A percentile compares a stretch with the other conserved stretches of the same genome.
phyloP scores from a whole-genome alignment of 2,329 filamentous ascomycete genomes.

The Aaosphaeria arxii region DNA sequence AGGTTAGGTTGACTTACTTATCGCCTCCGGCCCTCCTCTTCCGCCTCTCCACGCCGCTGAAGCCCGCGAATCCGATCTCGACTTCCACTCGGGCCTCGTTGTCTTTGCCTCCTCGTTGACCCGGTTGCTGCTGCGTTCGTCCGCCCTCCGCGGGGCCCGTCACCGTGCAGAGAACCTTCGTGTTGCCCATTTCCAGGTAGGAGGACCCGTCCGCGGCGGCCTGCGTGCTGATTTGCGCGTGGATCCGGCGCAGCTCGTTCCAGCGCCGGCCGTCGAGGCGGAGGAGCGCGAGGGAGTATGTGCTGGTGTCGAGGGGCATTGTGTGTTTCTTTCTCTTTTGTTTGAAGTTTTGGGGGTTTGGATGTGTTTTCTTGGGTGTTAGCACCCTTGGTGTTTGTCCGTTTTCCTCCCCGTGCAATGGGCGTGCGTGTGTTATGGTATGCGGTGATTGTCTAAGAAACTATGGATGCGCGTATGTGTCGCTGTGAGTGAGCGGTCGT shows the following conservation, averaged over 20 bases:
- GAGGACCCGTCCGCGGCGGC: conserved; percentile 88
- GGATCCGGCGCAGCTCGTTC: conserved; percentile 91
- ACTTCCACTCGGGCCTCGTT: conserved; percentile 69
- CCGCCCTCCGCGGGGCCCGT: conserved; percentile 76
- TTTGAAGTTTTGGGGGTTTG: background rate
- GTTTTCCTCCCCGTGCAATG: too few relatives aligned
- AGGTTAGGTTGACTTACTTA: conserved; percentile 57
- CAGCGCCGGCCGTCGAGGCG: conserved; percentile 75
- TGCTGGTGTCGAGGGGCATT: conserved; percentile 95
- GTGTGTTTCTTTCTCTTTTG: background rate
- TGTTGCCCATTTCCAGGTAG: conserved; percentile 96
- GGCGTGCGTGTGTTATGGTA: too few relatives aligned
- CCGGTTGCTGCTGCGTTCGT: conserved; percentile 31
- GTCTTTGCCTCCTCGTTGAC: conserved; percentile 46
- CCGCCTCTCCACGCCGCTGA: conserved; percentile 83
- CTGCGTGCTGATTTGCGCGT: conserved; percentile 88
- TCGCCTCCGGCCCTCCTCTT: conserved; percentile 63
- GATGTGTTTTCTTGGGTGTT: background rate
- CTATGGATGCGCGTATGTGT: too few relatives aligned
- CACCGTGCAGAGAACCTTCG: conserved; percentile 91
- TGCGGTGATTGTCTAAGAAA: too few relatives aligned
- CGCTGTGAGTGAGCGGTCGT: too few relatives aligned
- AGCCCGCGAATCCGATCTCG: conserved; percentile 81
- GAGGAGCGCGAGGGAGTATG: conserved; percentile 78
- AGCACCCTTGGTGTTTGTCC: background rate